A percentile compares a stretch with the other conserved stretches of the same genome.
Evolutionary conservation across 768 basidiomycete species (phyloP).

Genomic region (Russula sp.): DNA sequence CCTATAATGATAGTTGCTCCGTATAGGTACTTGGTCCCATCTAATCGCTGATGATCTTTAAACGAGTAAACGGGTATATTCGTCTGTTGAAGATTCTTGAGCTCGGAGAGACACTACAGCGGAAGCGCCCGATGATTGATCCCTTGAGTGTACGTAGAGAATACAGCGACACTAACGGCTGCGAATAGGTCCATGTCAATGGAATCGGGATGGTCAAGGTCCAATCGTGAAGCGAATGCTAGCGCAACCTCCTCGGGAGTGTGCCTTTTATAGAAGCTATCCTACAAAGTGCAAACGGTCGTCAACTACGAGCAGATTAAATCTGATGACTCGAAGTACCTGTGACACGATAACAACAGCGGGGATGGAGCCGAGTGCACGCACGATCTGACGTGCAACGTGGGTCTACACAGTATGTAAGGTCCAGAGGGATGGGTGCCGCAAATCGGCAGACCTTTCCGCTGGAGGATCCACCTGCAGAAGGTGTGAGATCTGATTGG

Average conservation of each 20-base stretch:
- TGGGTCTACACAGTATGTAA: conserved; percentile 49
- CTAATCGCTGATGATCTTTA: conserved; percentile 72
- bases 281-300: conserved; percentile 38
- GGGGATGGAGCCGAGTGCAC: conserved; percentile 73
- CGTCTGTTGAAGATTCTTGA: conserved; percentile 75
- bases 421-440: not conserved
- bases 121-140: not conserved
- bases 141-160: conserved; percentile 1
- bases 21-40: conserved; percentile 82
- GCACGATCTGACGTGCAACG: conserved; percentile 77
- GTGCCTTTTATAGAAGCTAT: conserved; percentile 89
- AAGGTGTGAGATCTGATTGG: not conserved
- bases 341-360: conserved; percentile 89
- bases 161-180: conserved; percentile 40
- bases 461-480: conserved; percentile 67
- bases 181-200: conserved; percentile 88
- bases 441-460: conserved; percentile 53
- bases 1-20: conserved; percentile 90
- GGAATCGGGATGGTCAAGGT: conserved; percentile 90
- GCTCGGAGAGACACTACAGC: conserved; percentile 68
- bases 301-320: not conserved
- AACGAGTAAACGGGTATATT: conserved; percentile 97
- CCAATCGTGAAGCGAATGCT: conserved; percentile 75
- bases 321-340: conserved; percentile 31
- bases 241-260: conserved; percentile 68